Conservation (phyloP, 495 filamentous ascomycete species). For the Sordaria brevicollis region DNA sequence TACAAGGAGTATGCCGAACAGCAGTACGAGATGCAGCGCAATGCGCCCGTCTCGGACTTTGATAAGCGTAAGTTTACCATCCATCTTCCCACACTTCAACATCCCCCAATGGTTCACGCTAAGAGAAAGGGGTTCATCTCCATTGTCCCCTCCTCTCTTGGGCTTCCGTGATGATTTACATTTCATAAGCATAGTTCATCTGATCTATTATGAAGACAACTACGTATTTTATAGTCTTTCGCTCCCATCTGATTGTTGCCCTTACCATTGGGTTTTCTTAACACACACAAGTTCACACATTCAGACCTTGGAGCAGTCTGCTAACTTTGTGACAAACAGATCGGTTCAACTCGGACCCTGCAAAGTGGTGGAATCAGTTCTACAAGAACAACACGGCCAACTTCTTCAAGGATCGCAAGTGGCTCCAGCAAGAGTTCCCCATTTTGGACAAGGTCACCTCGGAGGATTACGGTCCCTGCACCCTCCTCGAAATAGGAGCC, state of each 20-base stretch:
- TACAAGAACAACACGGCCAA: constrained; percentile 91
- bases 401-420: constrained; percentile 98
- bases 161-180: constrained; percentile 44
- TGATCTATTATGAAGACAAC: constrained; percentile 43
- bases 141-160: neutral
- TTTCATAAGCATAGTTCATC: constrained; percentile 52
- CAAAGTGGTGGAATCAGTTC: constrained; percentile 94
- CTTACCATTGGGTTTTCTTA: neutral
- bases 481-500: constrained; percentile 82
- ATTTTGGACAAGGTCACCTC: constrained; percentile 60
- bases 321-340: constrained; percentile 29
- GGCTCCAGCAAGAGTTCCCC: constrained; percentile 91
- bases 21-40: constrained; percentile 75
- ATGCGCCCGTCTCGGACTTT: constrained; percentile 74
- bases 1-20: constrained; percentile 72
- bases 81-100: neutral
- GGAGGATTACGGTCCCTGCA: constrained; percentile 47
- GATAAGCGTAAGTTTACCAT: constrained; percentile 52
- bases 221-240: constrained; percentile 45
- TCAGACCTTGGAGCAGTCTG: constrained; percentile 3
- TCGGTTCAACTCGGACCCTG: constrained; percentile 80
- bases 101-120: neutral
- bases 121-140: neutral
- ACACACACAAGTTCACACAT: neutral
- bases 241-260: constrained; percentile 49